Evolutionary conservation across 768 basidiomycete genomes (phyloP), one percentile per base, ranked within the genome.

Genomic region (Cystobasidium onofrii): DNA sequence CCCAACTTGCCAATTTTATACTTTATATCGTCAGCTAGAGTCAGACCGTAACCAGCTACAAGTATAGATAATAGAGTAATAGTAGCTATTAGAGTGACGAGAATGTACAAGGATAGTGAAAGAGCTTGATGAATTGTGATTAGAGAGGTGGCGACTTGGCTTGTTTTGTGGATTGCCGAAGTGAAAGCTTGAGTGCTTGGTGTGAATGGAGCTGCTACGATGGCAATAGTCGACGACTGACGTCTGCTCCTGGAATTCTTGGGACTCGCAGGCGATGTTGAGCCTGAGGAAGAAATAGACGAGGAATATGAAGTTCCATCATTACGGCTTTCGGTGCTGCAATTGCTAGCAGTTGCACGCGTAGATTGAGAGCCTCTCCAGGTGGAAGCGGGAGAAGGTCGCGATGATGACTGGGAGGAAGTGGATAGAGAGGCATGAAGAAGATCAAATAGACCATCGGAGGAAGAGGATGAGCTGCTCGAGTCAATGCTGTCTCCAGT

Each of bases 1-100:
- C 39, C 66, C 9, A 54, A 18, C 31, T 4, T 52, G 15, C 46
- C 66, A 50, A 52, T 50, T 20, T 50, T 46, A n/a, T 43, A n/a
- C 41, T 54, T 69, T 41, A 69, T 3, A 52, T 69, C 66, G 31
- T 69, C 66, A n/a, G 41, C 66, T 17, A 69, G 20, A 1, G 41
- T 69, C 27, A 69, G 44, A 3, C 41, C 66, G 36, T 69, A 69
- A 1, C 41, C 25, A n/a, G 41, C 41, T 31, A 31, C 27, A 3
- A 69, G 50, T 33, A 69, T 69, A 15, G 17, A 41, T 3, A 69
- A 9, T 9, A 69, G 29, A 25, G 66, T 27, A 3, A 69, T 10
- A 55, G 13, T 50, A 12, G 66, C 50, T 23, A 44, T 27, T 13
- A 69, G 27, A 1, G 66, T 23, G 34, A 69, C 44, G 3, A 69